Percentiles rank a stretch among this genome's conserved stretches.
phyloP scores from a whole-genome alignment of 1,284 basidiomycete genomes.

The Trichosporon sp. region DNA sequence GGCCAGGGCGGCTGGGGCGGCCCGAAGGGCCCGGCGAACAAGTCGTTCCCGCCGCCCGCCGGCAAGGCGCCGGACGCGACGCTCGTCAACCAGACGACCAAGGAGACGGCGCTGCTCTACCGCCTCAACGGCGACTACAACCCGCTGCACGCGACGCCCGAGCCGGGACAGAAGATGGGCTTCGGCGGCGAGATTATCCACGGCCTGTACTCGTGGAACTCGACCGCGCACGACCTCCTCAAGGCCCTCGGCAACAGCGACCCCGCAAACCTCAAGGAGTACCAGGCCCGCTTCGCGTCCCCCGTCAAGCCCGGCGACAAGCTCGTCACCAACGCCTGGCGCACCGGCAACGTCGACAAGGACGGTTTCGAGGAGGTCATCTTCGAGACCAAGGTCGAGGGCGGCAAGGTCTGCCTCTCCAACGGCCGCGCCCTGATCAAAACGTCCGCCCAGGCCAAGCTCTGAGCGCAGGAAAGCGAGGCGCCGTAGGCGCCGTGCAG shows the following conservation, averaged over 20 bases:
- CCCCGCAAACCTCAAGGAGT: constrained; percentile 22
- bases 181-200: constrained; percentile 25
- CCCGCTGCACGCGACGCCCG: constrained; percentile 21
- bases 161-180: constrained; percentile 21
- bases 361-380: constrained; percentile 22
- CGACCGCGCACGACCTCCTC: constrained; percentile 21
- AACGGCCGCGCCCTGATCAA: constrained; percentile 22
- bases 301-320: constrained; percentile 24
- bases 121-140: constrained; percentile 26
- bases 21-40: constrained; percentile 17
- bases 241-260: constrained; percentile 13
- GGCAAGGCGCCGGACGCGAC: constrained; percentile 13
- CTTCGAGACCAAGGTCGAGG: constrained; percentile 19
- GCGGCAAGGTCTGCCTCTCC: constrained; percentile 15
- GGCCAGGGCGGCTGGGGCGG: constrained; percentile 24
- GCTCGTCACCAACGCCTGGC: constrained; percentile 17
- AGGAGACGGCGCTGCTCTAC: constrained; percentile 19
- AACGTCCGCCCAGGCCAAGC: constrained; percentile 14
- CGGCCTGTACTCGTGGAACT: constrained; percentile 24
- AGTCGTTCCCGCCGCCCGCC: constrained; percentile 12
- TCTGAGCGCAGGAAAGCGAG: background rate
- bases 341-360: constrained; percentile 18
- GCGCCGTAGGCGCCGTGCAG: background rate
- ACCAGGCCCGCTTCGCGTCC: constrained; percentile 19
- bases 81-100: constrained; percentile 14